Base-by-base conservation (phyloP, 331 rosid genomes). In the Quercus lobata region DNA sequence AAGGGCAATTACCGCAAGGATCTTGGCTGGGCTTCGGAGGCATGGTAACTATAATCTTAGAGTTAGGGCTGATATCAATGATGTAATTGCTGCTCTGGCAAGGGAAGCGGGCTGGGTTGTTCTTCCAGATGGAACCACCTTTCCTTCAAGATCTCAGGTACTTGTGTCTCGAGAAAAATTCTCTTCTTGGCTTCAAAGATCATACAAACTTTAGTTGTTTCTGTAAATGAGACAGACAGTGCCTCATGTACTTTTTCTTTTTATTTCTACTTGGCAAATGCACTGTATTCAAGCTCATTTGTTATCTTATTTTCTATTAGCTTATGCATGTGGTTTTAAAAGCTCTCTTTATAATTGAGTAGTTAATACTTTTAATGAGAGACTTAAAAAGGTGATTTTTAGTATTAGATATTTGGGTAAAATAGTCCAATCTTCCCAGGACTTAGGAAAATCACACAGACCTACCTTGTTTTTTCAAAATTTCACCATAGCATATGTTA, bases 41-140 rank as follows among this genome's bases (percentile, higher is more conserved):
- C 98, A 96, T 87, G 99, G 99, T 5, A 96, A 96, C 83, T 96
- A 96, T 85, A 96, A 96, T 79, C 98, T 96, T 75, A 87, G 98
- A 89, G 98, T 96, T 77, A 90, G 99, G 84, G 99, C 99, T 44
- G 99, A 96, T 87, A 96, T 96, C 78, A 96, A 96, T 83, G 97
- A 96, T 81, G 99, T 93, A 27, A 90, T 96, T 83, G 92, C 91
- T 30, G 98, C 99, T 75, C 86, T 96, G 71, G 99, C 99, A 65
- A 87, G 94, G 86, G 99, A 96, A 90, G 99, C 99, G 80, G 98
- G 99, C 27, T 96, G 99, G 99, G 91, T 88, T 80, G 99, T 96
- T 84, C 99, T 96, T 86, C 99, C 99, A 1, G 98, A 96, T 81
- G 99, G 99, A 71, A 96, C 99, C 78, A 89, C 97, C 41, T 87